phyloP scores from a whole-genome alignment of 179 eudicot species.

The Nepenthes alata region DNA sequence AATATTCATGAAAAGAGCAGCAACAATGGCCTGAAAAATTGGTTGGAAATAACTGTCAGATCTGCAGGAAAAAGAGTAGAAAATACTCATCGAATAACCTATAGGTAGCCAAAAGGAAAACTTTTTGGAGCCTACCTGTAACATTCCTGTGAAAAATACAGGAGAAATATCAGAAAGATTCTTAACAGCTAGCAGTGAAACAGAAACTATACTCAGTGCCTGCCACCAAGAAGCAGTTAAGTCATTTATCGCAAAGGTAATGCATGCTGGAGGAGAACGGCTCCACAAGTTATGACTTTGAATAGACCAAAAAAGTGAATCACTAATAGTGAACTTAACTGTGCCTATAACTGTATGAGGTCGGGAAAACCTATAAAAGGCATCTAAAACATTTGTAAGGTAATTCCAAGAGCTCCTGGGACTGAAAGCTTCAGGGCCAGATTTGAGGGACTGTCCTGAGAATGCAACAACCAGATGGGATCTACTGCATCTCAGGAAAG shows the following conservation, averaged over 20 bases:
- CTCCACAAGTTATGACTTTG: background rate
- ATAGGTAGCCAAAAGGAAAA: slow-evolving; percentile 1
- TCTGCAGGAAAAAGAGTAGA: background rate
- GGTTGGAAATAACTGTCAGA: background rate
- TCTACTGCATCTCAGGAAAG: slow-evolving; percentile 14
- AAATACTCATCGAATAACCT: background rate
- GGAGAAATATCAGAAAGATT: slow-evolving; percentile 77
- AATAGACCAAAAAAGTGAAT: background rate
- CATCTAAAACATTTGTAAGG: slow-evolving; percentile 37
- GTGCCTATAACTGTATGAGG: slow-evolving; percentile 97
- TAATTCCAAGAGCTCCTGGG: slow-evolving; percentile 37
- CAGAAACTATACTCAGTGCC: slow-evolving; percentile 98
- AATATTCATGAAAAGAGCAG: slow-evolving; percentile 92
- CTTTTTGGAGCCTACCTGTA: slow-evolving; percentile 38
- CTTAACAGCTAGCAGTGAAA: slow-evolving; percentile 90
- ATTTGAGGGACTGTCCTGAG: slow-evolving; percentile 49
- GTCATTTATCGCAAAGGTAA: background rate
- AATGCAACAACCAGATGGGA: slow-evolving; percentile 31
- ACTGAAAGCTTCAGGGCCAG: slow-evolving; percentile 38
- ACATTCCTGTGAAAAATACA: slow-evolving; percentile 57
- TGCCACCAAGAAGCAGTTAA: slow-evolving; percentile 23
- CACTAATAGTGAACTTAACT: slow-evolving; percentile 31
- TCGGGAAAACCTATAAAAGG: slow-evolving; percentile 87
- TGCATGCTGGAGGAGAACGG: background rate
- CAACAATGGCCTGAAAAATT: slow-evolving; percentile 73